These are phyloP conservation scores for Geranium brycei DNA, from an alignment of 345 rosid genomes.

Conservation along the genomic window DNA sequence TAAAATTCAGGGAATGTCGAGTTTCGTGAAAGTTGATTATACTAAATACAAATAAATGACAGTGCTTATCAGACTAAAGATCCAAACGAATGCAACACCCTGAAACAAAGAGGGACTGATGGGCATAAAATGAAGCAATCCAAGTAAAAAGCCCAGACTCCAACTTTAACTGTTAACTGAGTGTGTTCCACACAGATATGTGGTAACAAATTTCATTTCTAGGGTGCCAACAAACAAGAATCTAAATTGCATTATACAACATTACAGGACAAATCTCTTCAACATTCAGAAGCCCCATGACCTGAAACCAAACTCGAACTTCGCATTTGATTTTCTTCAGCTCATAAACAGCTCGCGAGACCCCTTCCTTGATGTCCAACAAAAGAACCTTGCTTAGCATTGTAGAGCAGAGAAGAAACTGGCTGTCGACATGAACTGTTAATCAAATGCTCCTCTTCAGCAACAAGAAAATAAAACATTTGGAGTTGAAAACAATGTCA, in stretches of 20 bases:
- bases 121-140: not conserved
- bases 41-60: not conserved
- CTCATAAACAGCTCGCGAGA: too few species aligned
- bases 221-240: not conserved
- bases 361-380: not conserved
- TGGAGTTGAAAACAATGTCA: not conserved
- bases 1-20: too few species aligned
- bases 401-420: not conserved
- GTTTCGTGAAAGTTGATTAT: too few species aligned
- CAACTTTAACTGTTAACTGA: not conserved
- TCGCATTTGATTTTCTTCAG: not conserved
- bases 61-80: not conserved
- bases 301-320: not conserved
- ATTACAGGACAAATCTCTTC: not conserved
- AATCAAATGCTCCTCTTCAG: not conserved
- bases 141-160: too few species aligned
- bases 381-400: not conserved
- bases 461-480: not conserved
- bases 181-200: not conserved
- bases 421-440: not conserved
- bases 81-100: not conserved
- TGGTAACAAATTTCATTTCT: not conserved
- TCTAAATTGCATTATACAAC: slow-evolving; percentile 9
- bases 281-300: not conserved
- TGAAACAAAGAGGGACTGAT: not conserved